phyloP scores from a whole-genome alignment of 2,329 filamentous ascomycete species.

The Setomelanomma holmii region DNA sequence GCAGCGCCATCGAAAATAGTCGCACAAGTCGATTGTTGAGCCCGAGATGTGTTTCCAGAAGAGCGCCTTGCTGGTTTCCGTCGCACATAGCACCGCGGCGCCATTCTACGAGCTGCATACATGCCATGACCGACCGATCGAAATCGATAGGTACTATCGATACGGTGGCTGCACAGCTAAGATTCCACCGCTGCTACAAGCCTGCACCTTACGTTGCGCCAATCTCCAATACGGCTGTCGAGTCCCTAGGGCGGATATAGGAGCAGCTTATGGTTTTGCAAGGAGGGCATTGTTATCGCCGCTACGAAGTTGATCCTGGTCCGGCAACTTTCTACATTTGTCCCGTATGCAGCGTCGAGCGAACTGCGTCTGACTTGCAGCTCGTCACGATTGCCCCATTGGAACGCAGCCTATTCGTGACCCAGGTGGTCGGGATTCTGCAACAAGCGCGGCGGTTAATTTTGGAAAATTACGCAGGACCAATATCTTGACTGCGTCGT shows the following conservation, averaged over 20 bases:
- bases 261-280: slow-evolving; percentile 1
- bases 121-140: slow-evolving; percentile 7
- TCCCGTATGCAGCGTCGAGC: slow-evolving; percentile 12
- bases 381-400: background rate
- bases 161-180: slow-evolving; percentile 25
- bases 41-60: slow-evolving; percentile 12
- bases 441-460: background rate
- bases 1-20: background rate
- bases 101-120: slow-evolving; percentile 6
- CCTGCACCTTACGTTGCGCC: slow-evolving; percentile 6
- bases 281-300: background rate
- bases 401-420: background rate
- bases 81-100: background rate
- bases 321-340: slow-evolving; percentile 10
- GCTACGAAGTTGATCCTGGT: background rate
- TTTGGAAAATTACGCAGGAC: background rate
- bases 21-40: slow-evolving; percentile 4
- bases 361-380: slow-evolving; percentile 5
- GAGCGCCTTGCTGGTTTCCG: slow-evolving; percentile 15
- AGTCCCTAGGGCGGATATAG: slow-evolving; percentile 6
- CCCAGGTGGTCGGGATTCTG: background rate
- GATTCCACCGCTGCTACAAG: slow-evolving; percentile 19
- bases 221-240: background rate
- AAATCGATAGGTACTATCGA: slow-evolving; percentile 22
- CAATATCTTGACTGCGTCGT: background rate